Evolutionary conservation across 805 yeast genomes (phyloP).

Genomic region (Tetrapisispora nanseiensis): DNA sequence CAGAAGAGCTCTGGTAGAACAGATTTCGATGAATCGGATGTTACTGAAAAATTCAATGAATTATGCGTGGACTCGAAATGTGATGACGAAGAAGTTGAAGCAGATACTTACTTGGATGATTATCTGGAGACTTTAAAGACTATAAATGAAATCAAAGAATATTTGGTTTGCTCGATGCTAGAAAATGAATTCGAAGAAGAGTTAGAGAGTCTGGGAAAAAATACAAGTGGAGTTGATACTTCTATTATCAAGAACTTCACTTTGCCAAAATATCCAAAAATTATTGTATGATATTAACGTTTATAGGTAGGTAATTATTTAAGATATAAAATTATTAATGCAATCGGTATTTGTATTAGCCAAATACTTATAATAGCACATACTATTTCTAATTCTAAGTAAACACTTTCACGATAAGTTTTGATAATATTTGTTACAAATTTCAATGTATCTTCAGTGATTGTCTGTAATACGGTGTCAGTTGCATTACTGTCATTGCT

Average conservation of each 20-base stretch:
- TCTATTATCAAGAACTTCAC: not conserved
- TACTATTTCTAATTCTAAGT: conserved; percentile 40
- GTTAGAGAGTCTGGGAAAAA: conserved; percentile 4
- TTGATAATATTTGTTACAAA: conserved; percentile 25
- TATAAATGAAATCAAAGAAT: conserved; percentile 22
- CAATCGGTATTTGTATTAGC: conserved; percentile 38
- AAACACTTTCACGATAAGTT: conserved; percentile 26
- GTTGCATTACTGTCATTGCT: not conserved
- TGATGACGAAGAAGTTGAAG: conserved; percentile 5
- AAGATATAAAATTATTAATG: conserved; percentile 14
- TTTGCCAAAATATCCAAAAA: conserved; percentile 9
- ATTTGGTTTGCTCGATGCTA: conserved; percentile 20
- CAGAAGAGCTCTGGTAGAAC: conserved; percentile 14
- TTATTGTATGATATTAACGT: conserved; percentile 4
- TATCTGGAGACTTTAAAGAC: conserved; percentile 11
- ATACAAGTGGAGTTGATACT: not conserved
- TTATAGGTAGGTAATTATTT: conserved; percentile 1
- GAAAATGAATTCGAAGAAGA: conserved; percentile 19
- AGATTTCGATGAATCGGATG: conserved; percentile 1
- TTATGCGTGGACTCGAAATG: no score
- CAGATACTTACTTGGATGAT: conserved; percentile 5
- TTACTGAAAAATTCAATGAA: not conserved
- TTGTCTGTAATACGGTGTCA: conserved; percentile 5
- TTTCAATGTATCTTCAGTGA: conserved; percentile 18
- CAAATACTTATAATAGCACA: conserved; percentile 38